Percentiles rank a stretch among this genome's conserved stretches.
Evolutionary conservation across 1,284 basidiomycete species (phyloP).

Genomic region (Austropuccinia psidii): DNA sequence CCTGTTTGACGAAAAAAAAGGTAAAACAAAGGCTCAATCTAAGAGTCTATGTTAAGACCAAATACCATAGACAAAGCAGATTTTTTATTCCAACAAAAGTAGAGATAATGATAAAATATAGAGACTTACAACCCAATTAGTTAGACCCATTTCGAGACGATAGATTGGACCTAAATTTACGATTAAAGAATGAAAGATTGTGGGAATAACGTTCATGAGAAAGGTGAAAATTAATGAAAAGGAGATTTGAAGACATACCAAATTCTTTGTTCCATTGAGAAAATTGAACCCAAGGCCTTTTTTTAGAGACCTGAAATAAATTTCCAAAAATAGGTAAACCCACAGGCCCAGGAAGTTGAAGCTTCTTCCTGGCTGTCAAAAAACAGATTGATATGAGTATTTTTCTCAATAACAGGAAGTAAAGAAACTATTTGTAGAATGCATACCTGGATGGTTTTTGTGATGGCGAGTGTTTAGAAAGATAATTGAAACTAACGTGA

Average conservation of each 20-base stretch:
- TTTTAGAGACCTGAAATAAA: slow-evolving; percentile 40
- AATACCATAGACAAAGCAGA: too few species aligned
- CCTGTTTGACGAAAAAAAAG: not conserved
- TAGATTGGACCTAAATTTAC: slow-evolving; percentile 42
- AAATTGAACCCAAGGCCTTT: slow-evolving; percentile 41
- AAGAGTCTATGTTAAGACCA: too few species aligned
- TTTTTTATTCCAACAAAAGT: too few species aligned
- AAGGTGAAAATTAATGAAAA: too few species aligned
- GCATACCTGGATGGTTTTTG: too few species aligned
- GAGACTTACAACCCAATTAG: slow-evolving; percentile 38
- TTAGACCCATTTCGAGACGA: slow-evolving; percentile 41
- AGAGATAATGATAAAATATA: not conserved
- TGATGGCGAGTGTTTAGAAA: too few species aligned
- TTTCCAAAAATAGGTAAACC: slow-evolving; percentile 41
- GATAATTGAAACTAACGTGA: too few species aligned
- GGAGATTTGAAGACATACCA: slow-evolving; percentile 18
- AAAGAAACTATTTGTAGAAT: too few species aligned
- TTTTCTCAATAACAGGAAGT: too few species aligned
- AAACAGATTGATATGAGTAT: too few species aligned
- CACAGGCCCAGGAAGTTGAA: slow-evolving; percentile 5
- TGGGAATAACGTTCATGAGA: too few species aligned
- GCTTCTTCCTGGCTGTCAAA: too few species aligned
- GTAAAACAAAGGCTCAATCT: not conserved
- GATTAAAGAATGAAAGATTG: not conserved
- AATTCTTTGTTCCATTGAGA: slow-evolving; percentile 41